Conservation (phyloP, 2,329 filamentous ascomycete genomes). For the Laburnicola sp. region DNA sequence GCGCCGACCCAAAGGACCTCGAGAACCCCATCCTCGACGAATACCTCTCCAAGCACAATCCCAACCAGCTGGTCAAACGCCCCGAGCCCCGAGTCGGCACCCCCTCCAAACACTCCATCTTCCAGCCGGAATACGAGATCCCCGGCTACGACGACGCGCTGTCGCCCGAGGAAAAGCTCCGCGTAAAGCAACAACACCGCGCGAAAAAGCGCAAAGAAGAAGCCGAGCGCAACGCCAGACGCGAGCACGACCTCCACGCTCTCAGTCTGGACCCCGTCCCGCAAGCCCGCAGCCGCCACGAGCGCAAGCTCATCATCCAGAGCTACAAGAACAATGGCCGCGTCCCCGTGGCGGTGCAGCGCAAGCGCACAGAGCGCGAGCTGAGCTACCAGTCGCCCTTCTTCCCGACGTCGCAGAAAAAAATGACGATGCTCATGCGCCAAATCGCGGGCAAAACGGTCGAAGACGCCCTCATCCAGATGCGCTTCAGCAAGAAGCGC, state of each 20-base stretch:
- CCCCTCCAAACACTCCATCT: conserved; percentile 26
- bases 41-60: conserved; percentile 41
- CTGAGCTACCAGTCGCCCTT: conserved; percentile 65
- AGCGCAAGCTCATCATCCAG: conserved; percentile 81
- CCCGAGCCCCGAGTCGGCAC: conserved; percentile 22
- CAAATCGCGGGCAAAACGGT: conserved; percentile 94
- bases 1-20: neutral
- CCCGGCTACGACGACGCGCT: conserved; percentile 29
- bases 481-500: conserved; percentile 95
- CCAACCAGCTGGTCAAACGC: conserved; percentile 1
- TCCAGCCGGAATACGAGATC: conserved; percentile 30
- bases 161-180: conserved; percentile 16
- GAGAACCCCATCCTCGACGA: conserved; percentile 69
- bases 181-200: conserved; percentile 18
- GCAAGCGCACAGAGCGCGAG: conserved; percentile 68
- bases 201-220: conserved; percentile 13
- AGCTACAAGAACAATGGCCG: conserved; percentile 66
- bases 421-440: conserved; percentile 79
- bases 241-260: conserved; percentile 55
- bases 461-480: conserved; percentile 90
- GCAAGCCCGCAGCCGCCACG: conserved; percentile 69
- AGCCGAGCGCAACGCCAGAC: neutral
- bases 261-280: conserved; percentile 76
- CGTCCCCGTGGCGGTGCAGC: conserved; percentile 65
- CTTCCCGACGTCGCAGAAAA: conserved; percentile 87